Evolutionary conservation across 306 rosid species (phyloP).

Genomic region (Lathyrus sativus): DNA sequence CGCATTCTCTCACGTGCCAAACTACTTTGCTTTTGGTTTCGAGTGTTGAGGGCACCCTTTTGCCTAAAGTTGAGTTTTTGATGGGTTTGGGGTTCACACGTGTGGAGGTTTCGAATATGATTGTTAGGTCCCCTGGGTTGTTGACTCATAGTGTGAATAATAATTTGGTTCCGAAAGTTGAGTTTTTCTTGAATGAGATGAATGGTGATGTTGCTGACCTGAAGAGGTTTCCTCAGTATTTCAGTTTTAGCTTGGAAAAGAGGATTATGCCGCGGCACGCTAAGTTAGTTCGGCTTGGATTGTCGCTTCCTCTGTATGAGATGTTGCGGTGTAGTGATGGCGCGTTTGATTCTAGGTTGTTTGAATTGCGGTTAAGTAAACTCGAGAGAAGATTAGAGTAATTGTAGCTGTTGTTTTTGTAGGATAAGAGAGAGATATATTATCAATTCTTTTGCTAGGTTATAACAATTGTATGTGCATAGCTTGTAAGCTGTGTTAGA

Average conservation of each 20-base stretch:
- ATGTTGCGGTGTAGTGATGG: slow-evolving; percentile 77
- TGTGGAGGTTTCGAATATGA: slow-evolving; percentile 60
- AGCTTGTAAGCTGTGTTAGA: neutral
- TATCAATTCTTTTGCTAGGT: neutral
- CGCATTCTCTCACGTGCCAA: slow-evolving; percentile 43
- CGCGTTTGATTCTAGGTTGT: slow-evolving; percentile 53
- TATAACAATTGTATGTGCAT: neutral
- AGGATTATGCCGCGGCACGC: slow-evolving; percentile 69
- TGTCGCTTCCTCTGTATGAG: slow-evolving; percentile 52
- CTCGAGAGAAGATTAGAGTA: slow-evolving; percentile 18
- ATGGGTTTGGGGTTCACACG: slow-evolving; percentile 48
- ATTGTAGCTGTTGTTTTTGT: neutral
- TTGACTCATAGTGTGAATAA: slow-evolving; percentile 57
- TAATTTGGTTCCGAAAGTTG: slow-evolving; percentile 59
- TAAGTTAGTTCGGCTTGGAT: slow-evolving; percentile 47
- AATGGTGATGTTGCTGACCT: slow-evolving; percentile 57
- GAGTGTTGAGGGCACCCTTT: slow-evolving; percentile 44
- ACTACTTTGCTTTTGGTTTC: slow-evolving; percentile 42
- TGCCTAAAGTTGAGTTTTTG: slow-evolving; percentile 45
- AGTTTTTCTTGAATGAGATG: slow-evolving; percentile 69
- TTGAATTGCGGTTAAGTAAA: slow-evolving; percentile 50
- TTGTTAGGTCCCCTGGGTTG: slow-evolving; percentile 73
- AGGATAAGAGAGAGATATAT: neutral
- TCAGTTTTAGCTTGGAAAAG: slow-evolving; percentile 78
- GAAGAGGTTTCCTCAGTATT: slow-evolving; percentile 74